Base-by-base conservation (phyloP, 2,329 filamentous ascomycete species). In the Fonsecaea monophora region DNA sequence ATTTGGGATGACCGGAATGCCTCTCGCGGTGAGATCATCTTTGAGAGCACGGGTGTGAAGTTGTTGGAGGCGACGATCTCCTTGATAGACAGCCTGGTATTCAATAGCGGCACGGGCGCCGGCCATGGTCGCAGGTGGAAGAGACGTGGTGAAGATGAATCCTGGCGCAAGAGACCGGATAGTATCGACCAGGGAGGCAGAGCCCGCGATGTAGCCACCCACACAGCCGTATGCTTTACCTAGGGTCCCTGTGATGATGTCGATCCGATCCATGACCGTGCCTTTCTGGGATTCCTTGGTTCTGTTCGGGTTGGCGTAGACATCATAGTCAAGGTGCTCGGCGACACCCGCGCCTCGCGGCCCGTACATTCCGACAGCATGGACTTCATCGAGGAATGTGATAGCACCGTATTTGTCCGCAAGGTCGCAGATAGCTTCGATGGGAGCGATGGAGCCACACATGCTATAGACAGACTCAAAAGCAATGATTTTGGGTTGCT, bases 381-480 rank as follows among this genome's bases (percentile, higher is more conserved):
- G 95, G 68, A 99, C 95, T 87, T 99, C 95, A 77, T 99, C 95
- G 77, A 97, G 84, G 79, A 99, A 99, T 74, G 95, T 99, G 71
- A 99, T 89, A 45, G 95, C 95, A 66, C 95, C 95, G 78, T 99
- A 99, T 83, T 97, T 97, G 70, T 98, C 94, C 9, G 95, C 94
- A 62, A 99, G 83, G 77, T 99, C 93, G 78, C 94, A 98, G 69
- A 99, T 98, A 76, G 90, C 90, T 81, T 94, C 92, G 73, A 99
- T 99, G 0, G 95, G 95, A 0, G 93, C 95, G 77, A 99, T 92
- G 15, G 93, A 97, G 70, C 95, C 95, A 77, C 95, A 99, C 95
- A 99, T 99, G 83, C 93, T 97, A 82, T 99, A 99, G 3, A 99
- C 95, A 35, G 93, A 97, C 82, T 99, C 95, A 72, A 98, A 99